phyloP scores from a whole-genome alignment of 176 grass and related monocot genomes.

The Leersia perrieri region DNA sequence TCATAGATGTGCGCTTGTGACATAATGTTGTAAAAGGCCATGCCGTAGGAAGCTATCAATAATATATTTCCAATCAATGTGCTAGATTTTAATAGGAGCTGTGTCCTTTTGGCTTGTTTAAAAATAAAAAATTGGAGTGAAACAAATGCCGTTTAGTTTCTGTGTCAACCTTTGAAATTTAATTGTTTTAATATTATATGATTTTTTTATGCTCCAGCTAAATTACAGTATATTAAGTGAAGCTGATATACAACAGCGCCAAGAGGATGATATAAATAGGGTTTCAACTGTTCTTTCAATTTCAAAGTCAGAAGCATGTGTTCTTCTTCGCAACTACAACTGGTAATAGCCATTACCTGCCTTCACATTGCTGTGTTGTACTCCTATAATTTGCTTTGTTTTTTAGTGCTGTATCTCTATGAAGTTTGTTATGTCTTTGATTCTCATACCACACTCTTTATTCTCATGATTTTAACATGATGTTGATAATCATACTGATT shows the following conservation, averaged over 20 bases:
- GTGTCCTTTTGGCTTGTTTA: not conserved
- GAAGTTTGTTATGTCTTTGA: not conserved
- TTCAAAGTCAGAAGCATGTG: slow-evolving; percentile 67
- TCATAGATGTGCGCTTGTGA: not conserved
- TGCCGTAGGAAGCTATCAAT: not conserved
- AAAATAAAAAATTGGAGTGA: not conserved
- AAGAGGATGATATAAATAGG: slow-evolving; percentile 90
- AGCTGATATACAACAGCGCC: slow-evolving; percentile 72
- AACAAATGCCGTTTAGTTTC: slow-evolving; percentile 4
- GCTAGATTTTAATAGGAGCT: not conserved
- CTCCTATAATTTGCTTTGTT: not conserved
- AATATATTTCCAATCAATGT: not conserved
- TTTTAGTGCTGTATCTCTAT: not conserved
- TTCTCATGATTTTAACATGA: not conserved
- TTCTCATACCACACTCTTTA: not conserved
- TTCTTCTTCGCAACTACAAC: slow-evolving; percentile 85
- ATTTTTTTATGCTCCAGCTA: slow-evolving; percentile 57
- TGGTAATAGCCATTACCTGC: slow-evolving; percentile 45
- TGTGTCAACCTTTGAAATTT: not conserved
- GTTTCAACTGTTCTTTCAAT: slow-evolving; percentile 98
- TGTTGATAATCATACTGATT: not conserved
- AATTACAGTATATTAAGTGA: slow-evolving; percentile 90
- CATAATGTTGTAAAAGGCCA: not conserved
- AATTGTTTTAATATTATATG: not conserved
- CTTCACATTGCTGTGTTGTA: not conserved